These are phyloP conservation scores for Sclerotinia borealis DNA, from an alignment of 2,329 filamentous ascomycete species.

Conservation along the genomic window DNA sequence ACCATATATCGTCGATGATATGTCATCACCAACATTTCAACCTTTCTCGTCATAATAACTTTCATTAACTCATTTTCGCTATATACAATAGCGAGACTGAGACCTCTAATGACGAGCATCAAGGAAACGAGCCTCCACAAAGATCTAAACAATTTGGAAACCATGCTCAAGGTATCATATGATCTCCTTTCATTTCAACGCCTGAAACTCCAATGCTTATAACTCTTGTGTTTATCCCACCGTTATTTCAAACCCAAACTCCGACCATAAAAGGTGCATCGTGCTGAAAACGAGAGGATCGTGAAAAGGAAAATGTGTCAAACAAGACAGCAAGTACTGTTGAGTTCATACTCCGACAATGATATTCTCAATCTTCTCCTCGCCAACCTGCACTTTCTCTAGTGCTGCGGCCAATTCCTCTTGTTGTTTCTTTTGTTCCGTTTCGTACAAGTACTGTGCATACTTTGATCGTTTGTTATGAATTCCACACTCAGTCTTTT, in stretches of 20 bases:
- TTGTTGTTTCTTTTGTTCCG: slow-evolving; percentile 31
- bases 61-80: slow-evolving; percentile 3
- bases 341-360: slow-evolving; percentile 1
- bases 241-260: not conserved
- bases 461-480: slow-evolving; percentile 97
- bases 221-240: slow-evolving; percentile 3
- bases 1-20: not conserved
- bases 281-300: not conserved
- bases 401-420: slow-evolving; percentile 26
- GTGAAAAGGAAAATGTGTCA: not conserved
- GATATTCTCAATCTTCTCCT: slow-evolving; percentile 17
- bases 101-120: not conserved
- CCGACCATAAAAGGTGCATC: not conserved
- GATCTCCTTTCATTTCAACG: slow-evolving; percentile 1
- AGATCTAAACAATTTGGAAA: not conserved
- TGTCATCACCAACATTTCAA: not conserved
- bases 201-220: slow-evolving; percentile 10
- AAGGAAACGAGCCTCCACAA: not conserved
- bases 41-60: not conserved
- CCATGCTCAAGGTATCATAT: slow-evolving; percentile 7
- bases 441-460: slow-evolving; percentile 56
- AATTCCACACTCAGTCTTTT: slow-evolving; percentile 97
- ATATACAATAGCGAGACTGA: not conserved
- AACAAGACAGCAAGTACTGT: not conserved
- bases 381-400: slow-evolving; percentile 21